phyloP scores from a whole-genome alignment of 371 early-diverging fungal genomes.

The Mortierella sp. region DNA sequence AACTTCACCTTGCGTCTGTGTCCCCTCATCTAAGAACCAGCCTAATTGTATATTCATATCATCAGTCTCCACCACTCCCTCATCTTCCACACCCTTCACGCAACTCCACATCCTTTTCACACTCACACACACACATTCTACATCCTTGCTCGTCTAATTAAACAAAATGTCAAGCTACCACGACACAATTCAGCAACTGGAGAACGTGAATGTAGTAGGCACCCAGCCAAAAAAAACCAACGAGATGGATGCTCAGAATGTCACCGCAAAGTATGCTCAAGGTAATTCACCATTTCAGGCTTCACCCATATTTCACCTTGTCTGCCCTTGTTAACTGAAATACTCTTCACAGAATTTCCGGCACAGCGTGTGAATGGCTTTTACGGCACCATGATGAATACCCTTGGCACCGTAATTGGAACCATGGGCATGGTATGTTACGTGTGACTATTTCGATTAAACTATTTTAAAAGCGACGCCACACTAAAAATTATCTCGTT shows the following conservation, averaged over 20 bases:
- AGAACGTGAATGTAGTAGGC: constrained; percentile 4
- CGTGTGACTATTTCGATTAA: background rate
- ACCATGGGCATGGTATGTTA: constrained; percentile 61
- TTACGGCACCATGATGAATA: constrained; percentile 65
- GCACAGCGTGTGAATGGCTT: constrained; percentile 38
- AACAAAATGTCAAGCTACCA: constrained; percentile 1
- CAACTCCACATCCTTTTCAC: background rate
- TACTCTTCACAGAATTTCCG: constrained; percentile 25
- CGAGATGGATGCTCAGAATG: constrained; percentile 31
- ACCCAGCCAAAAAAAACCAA: constrained; percentile 38
- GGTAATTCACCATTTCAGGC: constrained; percentile 21
- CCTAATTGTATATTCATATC: too few relatives aligned
- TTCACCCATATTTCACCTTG: background rate
- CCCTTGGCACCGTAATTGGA: constrained; percentile 60
- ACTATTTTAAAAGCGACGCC: too few relatives aligned
- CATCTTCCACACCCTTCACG: background rate
- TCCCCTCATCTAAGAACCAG: too few relatives aligned
- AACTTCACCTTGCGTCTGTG: too few relatives aligned
- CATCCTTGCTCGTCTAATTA: background rate
- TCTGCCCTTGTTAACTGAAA: background rate
- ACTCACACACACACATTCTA: background rate
- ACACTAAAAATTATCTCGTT: too few relatives aligned
- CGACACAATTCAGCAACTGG: constrained; percentile 8
- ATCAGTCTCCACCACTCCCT: background rate
- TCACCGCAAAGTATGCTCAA: constrained; percentile 23